phyloP scores from a whole-genome alignment of 1,139 yeast species.

The Suhomyces coccinellae region DNA sequence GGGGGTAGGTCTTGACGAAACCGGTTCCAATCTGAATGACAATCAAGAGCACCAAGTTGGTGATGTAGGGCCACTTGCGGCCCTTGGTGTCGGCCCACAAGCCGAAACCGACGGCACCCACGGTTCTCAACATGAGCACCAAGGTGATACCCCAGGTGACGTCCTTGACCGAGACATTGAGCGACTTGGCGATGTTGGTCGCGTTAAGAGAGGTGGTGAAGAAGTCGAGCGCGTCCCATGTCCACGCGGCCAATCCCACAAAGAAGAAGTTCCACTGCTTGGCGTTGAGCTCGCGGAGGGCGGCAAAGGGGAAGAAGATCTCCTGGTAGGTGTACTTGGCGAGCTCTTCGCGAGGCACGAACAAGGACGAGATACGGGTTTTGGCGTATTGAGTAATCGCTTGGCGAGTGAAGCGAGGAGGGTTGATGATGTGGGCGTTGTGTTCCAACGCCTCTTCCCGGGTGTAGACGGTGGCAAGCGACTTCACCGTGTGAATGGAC shows the following conservation, averaged over 20 bases:
- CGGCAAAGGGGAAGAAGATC: constrained; percentile 37
- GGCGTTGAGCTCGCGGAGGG: constrained; percentile 29
- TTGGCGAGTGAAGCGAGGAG: constrained; percentile 15
- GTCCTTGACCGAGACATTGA: constrained; percentile 28
- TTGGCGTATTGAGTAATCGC: constrained; percentile 28
- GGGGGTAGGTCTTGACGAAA: constrained; percentile 37
- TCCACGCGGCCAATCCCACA: constrained; percentile 35
- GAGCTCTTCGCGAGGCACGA: constrained; percentile 34
- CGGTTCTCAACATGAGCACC: constrained; percentile 46
- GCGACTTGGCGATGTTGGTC: constrained; percentile 29
- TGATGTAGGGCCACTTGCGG: constrained; percentile 40
- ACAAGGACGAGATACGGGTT: constrained; percentile 34
- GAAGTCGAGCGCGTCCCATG: constrained; percentile 47
- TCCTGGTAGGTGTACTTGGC: constrained; percentile 29
- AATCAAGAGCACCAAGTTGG: constrained; percentile 31
- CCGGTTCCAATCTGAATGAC: constrained; percentile 44
- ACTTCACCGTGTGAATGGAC: constrained; percentile 7
- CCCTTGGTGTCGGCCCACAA: constrained; percentile 40
- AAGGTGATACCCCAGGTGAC: constrained; percentile 48
- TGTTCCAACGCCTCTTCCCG: constrained; percentile 23
- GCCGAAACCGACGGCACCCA: constrained; percentile 44
- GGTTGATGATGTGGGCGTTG: constrained; percentile 34
- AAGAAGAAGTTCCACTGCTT: constrained; percentile 40
- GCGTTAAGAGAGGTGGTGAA: constrained; percentile 40
- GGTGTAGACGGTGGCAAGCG: constrained; percentile 9